Conservation (phyloP, 2,329 filamentous ascomycete species). For the Talaromyces sp. region DNA sequence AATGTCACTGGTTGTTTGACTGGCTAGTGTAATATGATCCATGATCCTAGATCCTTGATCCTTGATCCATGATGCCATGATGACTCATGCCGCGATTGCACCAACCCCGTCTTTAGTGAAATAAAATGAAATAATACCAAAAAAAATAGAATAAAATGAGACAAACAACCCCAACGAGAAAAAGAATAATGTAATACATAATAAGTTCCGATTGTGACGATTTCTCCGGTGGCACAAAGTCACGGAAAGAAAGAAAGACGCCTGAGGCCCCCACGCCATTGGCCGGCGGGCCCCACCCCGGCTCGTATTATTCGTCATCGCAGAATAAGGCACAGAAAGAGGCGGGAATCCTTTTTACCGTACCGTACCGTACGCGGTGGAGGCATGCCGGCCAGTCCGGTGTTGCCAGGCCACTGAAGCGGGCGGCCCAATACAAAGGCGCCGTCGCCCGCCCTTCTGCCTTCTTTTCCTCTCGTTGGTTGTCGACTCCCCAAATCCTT, state of each 20-base stretch:
- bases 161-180: no score
- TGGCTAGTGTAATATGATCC: no score
- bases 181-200: no score
- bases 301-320: neutral
- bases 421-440: constrained; percentile 34
- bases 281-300: neutral
- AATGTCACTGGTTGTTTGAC: neutral
- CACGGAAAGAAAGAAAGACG: neutral
- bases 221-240: neutral
- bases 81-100: neutral
- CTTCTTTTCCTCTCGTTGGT: constrained; percentile 38
- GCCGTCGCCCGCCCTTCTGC: constrained; percentile 34
- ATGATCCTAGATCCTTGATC: no score
- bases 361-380: neutral
- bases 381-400: neutral
- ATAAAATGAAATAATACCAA: neutral
- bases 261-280: neutral
- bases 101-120: no score
- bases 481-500: constrained; percentile 12
- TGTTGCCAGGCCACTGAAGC: constrained; percentile 19
- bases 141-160: neutral
- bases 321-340: neutral
- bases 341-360: neutral
- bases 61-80: neutral
- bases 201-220: neutral